Base-by-base conservation (phyloP, 495 filamentous ascomycete species). In the Penicillium macrosclerotiorum region DNA sequence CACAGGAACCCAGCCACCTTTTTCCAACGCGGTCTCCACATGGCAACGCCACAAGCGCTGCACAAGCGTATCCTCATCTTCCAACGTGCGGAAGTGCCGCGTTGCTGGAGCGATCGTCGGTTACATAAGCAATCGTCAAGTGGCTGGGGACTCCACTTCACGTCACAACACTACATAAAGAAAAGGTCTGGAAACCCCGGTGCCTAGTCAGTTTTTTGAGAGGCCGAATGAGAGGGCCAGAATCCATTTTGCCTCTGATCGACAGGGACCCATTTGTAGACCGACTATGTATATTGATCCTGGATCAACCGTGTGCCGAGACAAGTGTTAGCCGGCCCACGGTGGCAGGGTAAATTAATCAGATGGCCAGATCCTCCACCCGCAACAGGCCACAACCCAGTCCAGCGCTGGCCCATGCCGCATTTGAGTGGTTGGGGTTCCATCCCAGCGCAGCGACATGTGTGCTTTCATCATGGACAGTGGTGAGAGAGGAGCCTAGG, bases 341-440 rank as follows among this genome's bases (percentile, higher is more conserved):
- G n/a, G 34, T 40, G 33, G 41, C 34, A 57, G 39, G 27, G 41
- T 32, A 32, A 36, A 26, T 36, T 41, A 76, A 26, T 36, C 38
- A 76, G 23, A 77, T 62, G 8, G 78, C 76, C 37, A 88, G 43
- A 75, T 88, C 83, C 61, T 88, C 81, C n/a, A 87, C 75, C 49
- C 84, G 75, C 22, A 87, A 52, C 46, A 88, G 60, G 9, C 84
- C 84, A 62, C 74, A 78, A 5, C 74, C 82, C 66, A 78, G 67
- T 5, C 74, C 83, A 17, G 80, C 84, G 22, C 74, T 74, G 4
- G 81, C 81, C 85, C 83, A 88, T 5, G 77, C 82, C 7, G 82
- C 82, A 60, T 66, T 81, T 3, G 53, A 44, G 35, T 75, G 53
- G 63, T 86, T 86, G 22, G 79, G 76, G 59, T 86, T 88, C 84